phyloP scores from a whole-genome alignment of 768 basidiomycete genomes.

The Pisolithus orientalis region DNA sequence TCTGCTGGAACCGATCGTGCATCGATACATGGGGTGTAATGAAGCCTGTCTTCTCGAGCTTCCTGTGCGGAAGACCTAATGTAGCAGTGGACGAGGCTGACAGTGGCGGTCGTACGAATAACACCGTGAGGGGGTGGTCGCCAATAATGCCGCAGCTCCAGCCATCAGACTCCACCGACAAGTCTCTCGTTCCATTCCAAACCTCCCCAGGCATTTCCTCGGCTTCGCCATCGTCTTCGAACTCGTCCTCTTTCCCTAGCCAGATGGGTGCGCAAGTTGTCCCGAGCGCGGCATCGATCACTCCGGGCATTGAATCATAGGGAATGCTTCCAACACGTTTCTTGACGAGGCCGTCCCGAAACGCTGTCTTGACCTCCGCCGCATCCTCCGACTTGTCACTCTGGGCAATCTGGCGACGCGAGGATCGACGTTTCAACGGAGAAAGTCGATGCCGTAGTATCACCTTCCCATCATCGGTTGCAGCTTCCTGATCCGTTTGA shows the following conservation, averaged over 20 bases:
- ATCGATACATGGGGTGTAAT: conserved; percentile 15
- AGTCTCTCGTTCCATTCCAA: background rate
- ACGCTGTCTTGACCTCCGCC: background rate
- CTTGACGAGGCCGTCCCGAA: background rate
- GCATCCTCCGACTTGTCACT: background rate
- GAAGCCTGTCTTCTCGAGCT: background rate
- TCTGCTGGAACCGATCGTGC: conserved; percentile 14
- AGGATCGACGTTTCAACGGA: conserved; percentile 2
- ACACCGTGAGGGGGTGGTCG: background rate
- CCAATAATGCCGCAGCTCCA: background rate
- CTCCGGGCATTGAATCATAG: conserved; percentile 14
- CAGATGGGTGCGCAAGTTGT: conserved; percentile 15
- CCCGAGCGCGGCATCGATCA: conserved; percentile 19
- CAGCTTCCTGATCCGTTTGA: conserved; percentile 15
- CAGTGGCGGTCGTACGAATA: background rate
- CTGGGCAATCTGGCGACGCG: background rate
- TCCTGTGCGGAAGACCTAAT: background rate
- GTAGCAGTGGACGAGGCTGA: background rate
- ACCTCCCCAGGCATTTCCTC: background rate
- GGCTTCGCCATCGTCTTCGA: background rate
- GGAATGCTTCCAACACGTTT: conserved; percentile 16
- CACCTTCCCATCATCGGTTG: conserved; percentile 16
- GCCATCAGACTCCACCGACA: background rate
- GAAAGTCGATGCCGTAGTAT: conserved; percentile 9
- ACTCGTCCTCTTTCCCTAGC: conserved; percentile 12